Conservation (phyloP, 495 filamentous ascomycete species). For the Neurospora sublineolata region DNA sequence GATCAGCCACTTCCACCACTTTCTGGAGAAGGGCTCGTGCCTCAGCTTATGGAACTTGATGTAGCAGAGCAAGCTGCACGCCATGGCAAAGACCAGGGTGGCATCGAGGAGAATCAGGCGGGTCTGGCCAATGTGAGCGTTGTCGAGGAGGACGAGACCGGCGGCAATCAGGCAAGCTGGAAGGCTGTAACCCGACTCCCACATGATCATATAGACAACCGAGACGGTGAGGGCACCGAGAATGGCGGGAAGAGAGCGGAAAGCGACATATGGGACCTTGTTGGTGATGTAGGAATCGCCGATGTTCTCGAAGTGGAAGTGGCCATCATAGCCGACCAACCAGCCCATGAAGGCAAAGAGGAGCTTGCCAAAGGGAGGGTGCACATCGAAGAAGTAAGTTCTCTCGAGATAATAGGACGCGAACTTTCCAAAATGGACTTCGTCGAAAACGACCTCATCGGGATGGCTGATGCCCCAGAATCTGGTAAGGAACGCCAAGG, state of each 20-base stretch:
- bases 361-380: constrained; percentile 90
- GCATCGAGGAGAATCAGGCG: constrained; percentile 91
- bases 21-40: constrained; percentile 76
- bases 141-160: constrained; percentile 86
- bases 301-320: constrained; percentile 98
- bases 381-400: constrained; percentile 99
- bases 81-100: constrained; percentile 89
- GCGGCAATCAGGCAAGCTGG: constrained; percentile 83
- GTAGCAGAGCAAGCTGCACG: constrained; percentile 83
- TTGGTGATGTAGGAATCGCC: constrained; percentile 96
- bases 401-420: constrained; percentile 94
- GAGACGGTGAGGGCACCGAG: constrained; percentile 87
- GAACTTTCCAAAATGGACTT: constrained; percentile 99
- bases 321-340: constrained; percentile 89
- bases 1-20: constrained; percentile 99
- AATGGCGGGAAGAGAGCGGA: constrained; percentile 84
- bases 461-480: constrained; percentile 94
- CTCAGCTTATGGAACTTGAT: constrained; percentile 96
- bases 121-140: constrained; percentile 96
- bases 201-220: constrained; percentile 96
- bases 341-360: constrained; percentile 90
- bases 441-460: constrained; percentile 95
- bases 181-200: constrained; percentile 95
- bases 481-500: constrained; percentile 75
- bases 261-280: constrained; percentile 93